Evolutionary conservation across 176 grass and related monocot genomes (phyloP).

Genomic region (Juncus inflexus): DNA sequence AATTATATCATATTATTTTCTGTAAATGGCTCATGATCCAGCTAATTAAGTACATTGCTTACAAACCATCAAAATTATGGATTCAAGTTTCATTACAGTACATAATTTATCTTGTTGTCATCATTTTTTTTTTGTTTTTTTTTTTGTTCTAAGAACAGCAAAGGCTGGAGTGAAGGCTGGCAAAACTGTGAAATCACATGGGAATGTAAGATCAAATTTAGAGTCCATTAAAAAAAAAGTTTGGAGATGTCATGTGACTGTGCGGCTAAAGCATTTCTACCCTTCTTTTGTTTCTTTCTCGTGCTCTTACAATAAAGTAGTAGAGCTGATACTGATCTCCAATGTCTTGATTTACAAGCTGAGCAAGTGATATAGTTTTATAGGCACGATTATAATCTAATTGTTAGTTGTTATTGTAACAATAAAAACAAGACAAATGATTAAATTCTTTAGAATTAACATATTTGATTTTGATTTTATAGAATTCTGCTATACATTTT

Average conservation of each 20-base stretch:
- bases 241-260: constrained; percentile 21
- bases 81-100: too few species aligned
- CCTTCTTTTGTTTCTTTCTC: constrained; percentile 10
- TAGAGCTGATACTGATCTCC: constrained; percentile 7
- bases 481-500: too few species aligned
- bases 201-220: neutral
- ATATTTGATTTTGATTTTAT: too few species aligned
- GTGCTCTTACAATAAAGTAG: constrained; percentile 21
- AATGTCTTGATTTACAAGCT: too few species aligned
- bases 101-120: too few species aligned
- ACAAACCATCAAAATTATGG: too few species aligned
- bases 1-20: too few species aligned
- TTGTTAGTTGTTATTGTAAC: neutral
- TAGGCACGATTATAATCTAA: neutral
- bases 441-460: too few species aligned
- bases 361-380: neutral
- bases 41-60: too few species aligned
- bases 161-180: constrained; percentile 11
- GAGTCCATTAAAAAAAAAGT: neutral
- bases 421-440: too few species aligned
- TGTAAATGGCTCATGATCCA: too few species aligned
- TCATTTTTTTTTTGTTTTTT: too few species aligned
- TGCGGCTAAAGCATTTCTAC: constrained; percentile 21
- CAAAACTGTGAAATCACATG: constrained; percentile 27
- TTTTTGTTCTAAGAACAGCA: neutral